Percentiles rank a stretch among this genome's conserved stretches.
Evolutionary conservation across 495 filamentous ascomycete genomes (phyloP).

Genomic region (Lasiosphaeria ovina): DNA sequence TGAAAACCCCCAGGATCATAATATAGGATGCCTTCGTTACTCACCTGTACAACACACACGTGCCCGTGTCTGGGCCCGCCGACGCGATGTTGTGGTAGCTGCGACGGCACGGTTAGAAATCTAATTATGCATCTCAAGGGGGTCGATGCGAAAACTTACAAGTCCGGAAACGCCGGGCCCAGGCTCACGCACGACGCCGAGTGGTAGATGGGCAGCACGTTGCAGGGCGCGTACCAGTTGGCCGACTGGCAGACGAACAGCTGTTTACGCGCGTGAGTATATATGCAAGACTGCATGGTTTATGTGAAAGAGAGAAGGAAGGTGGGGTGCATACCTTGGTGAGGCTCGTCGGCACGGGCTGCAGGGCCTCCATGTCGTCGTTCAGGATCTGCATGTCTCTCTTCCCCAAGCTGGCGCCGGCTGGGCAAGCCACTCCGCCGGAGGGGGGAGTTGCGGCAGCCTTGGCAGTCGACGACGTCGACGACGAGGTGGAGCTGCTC

Average conservation of each 20-base stretch:
- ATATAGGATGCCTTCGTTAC: background rate
- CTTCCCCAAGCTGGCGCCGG: no score
- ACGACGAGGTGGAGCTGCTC: no score
- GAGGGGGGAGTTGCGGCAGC: no score
- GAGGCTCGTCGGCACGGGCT: no score
- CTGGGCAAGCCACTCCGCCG: no score
- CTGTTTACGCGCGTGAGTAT: background rate
- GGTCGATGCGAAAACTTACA: background rate
- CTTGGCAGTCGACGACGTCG: no score
- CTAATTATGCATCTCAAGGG: no score
- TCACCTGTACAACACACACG: slow-evolving; percentile 2
- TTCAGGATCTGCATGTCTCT: no score
- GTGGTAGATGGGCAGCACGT: background rate
- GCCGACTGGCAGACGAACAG: slow-evolving; percentile 5
- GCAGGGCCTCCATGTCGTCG: no score
- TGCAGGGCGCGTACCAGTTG: background rate
- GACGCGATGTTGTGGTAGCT: slow-evolving; percentile 6
- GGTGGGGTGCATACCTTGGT: no score
- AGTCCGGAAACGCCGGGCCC: background rate
- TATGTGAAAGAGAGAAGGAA: background rate
- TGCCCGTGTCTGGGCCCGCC: slow-evolving; percentile 2
- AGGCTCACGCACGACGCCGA: background rate
- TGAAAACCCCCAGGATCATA: background rate
- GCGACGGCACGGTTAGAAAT: no score
- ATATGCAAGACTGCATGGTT: background rate